Evolutionary conservation across 2,329 filamentous ascomycete genomes (phyloP), one percentile per base, ranked within the genome.

Genomic region (Graphilbum ipis-grandicollis): DNA sequence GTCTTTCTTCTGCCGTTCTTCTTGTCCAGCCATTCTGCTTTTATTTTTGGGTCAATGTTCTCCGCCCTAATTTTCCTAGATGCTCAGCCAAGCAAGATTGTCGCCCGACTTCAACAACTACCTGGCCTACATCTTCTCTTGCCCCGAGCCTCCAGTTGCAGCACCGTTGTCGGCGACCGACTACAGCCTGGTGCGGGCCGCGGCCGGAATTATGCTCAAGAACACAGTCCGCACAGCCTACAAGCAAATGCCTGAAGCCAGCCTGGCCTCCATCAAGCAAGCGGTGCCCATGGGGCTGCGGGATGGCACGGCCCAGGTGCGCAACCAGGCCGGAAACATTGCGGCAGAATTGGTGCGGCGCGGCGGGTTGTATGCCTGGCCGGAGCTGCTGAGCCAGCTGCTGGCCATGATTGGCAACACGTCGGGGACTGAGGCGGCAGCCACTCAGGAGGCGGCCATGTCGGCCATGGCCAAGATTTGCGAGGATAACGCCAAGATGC

Each of bases 71-170:
- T n/a, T n/a, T n/a, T n/a, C n/a, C n/a, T 31, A 96, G 90, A 92
- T 96, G 83, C 81, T 98, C 49, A 68, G 74, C 46, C 81, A 93
- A 61, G 90, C 88, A 42, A 92, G 83, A 55, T 62, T 67, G 36
- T 90, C 82, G 10, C 86, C 86, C 34, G 88, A 96, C 56, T 82
- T 94, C 64, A 88, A 92, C 64, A 96, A 96, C 60, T 98, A 98
- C 57, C 75, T 98, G 32, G 81, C 83, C 47, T 94, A 81, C 57
- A 71, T 98, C 43, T 83, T 93, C 57, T 83, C 81, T 41, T 84
- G 71, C 48, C 55, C 72, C 39, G 66, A 75, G 44, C 62, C 66
- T 35, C 72, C 79, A 33, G 57, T 63, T 39, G 74, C 65, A 44
- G 62, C 81, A 52, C 62, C 63, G 47, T 69, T 71, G 47, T 69